Evolutionary conservation across 208 protist species (phyloP).

Genomic region (Trypanosoma rangeli): DNA sequence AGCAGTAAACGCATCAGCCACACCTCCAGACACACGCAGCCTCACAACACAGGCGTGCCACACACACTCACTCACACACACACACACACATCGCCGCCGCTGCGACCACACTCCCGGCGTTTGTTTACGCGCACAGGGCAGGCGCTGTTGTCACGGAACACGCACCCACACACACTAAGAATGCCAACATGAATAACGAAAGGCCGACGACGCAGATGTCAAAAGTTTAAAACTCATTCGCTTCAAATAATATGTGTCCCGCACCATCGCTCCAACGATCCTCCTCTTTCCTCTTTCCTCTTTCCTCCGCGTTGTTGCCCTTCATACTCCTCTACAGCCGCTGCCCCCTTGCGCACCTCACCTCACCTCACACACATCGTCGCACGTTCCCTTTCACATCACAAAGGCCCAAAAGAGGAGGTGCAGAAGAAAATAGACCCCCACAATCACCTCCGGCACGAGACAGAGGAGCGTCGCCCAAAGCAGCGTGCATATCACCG

Average conservation of each 20-base stretch:
- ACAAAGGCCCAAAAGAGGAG: slow-evolving; percentile 34
- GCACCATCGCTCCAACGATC: not conserved
- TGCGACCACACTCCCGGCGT: not conserved
- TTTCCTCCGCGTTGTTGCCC: not conserved
- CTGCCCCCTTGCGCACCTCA: too few species aligned
- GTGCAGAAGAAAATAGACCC: slow-evolving; percentile 37
- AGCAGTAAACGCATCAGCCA: not conserved
- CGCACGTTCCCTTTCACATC: slow-evolving; percentile 11
- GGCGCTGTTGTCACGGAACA: not conserved
- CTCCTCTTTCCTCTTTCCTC: not conserved
- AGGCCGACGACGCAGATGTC: not conserved
- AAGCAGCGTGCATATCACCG: slow-evolving; percentile 27
- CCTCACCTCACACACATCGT: slow-evolving; percentile 22
- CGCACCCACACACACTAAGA: not conserved
- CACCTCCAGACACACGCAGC: not conserved
- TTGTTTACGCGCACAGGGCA: not conserved
- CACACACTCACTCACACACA: not conserved
- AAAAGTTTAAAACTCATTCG: not conserved
- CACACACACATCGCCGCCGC: not conserved
- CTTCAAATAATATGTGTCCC: not conserved
- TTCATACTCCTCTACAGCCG: not conserved
- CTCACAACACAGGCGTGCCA: not conserved
- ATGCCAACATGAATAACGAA: not conserved
- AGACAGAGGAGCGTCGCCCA: slow-evolving; percentile 39
- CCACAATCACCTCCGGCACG: slow-evolving; percentile 26